These are phyloP conservation scores for Clitopilus passeckerianus DNA, from an alignment of 768 basidiomycete genomes.

Conservation along the genomic window DNA sequence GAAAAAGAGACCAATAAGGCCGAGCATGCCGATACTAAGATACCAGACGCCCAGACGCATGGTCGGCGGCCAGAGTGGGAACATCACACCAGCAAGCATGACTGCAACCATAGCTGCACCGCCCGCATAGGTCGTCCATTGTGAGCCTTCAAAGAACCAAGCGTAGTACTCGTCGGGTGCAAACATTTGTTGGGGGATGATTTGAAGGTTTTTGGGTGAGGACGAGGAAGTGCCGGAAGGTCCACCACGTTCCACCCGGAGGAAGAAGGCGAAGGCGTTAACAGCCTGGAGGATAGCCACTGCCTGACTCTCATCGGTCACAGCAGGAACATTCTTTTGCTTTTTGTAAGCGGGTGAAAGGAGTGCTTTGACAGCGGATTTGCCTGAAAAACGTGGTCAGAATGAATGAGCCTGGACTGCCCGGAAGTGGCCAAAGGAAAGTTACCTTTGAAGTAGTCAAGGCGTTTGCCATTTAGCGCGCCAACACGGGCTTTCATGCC, in stretches of 20 bases:
- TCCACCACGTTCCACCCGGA: constrained; percentile 80
- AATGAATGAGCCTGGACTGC: neutral
- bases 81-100: constrained; percentile 97
- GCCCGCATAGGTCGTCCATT: constrained; percentile 89
- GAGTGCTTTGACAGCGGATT: constrained; percentile 88
- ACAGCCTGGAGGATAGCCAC: constrained; percentile 57
- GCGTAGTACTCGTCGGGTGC: constrained; percentile 82
- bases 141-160: constrained; percentile 96
- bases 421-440: neutral
- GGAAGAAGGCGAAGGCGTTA: constrained; percentile 86
- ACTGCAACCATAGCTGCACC: constrained; percentile 88
- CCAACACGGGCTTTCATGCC: constrained; percentile 89
- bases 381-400: constrained; percentile 49
- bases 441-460: constrained; percentile 98
- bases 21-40: constrained; percentile 82
- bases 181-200: constrained; percentile 81
- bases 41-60: constrained; percentile 97
- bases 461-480: constrained; percentile 87
- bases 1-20: constrained; percentile 87
- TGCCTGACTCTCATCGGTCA: constrained; percentile 76
- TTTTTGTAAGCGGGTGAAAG: constrained; percentile 91
- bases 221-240: constrained; percentile 58
- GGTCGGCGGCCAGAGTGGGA: constrained; percentile 94
- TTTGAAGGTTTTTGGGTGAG: constrained; percentile 75
- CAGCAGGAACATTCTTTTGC: constrained; percentile 70